Evolutionary conservation across 345 rosid species (phyloP), one percentile per base, ranked within the genome.

Genomic region (Corchorus capsularis): DNA sequence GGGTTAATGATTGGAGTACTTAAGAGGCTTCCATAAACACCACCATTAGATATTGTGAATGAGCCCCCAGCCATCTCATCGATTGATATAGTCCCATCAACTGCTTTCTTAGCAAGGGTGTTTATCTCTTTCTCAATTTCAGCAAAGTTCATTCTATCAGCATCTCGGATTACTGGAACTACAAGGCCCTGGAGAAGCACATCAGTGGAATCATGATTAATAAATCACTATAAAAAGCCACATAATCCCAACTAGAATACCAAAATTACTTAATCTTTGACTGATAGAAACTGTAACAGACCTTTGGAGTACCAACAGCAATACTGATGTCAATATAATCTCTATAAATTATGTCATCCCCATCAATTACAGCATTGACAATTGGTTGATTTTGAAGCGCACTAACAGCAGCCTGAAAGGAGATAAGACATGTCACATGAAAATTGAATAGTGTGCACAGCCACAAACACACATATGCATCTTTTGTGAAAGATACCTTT

Each of bases 21-120:
- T 76, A 94, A 65, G 54, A 94, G 98, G 83, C 98, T 94, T 83
- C 98, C 98, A 68, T 94, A 93, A 67, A 94, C 98, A 47, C 94
- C 94, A 54, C 94, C 92, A 57, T 90, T 90, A 4, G 94, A 90
- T 77, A 90, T 84, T n/a, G 97, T 94, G 83, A 93, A 93, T 75
- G 98, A 81, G 65, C 98, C 98, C 69, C 98, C 98, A 60, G 98
- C 97, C 98, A 94, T 94, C 80, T 94, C 98, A 78, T 94, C 98
- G 46, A 94, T 94, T 71, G 98, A 94, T 72, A 94, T 89, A 35
- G 97, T 85, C 37, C 98, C 98, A 77, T 90, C 92, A 79, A 69
- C 89, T 78, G 98, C 98, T 85, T 93, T 94, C 84, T 86, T 94
- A 34, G 98, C 98, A 64, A 94, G 94, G 46, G 85, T 82, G 84